Evolutionary conservation across 805 yeast species (phyloP).

Genomic region (Saturnispora bothae): DNA sequence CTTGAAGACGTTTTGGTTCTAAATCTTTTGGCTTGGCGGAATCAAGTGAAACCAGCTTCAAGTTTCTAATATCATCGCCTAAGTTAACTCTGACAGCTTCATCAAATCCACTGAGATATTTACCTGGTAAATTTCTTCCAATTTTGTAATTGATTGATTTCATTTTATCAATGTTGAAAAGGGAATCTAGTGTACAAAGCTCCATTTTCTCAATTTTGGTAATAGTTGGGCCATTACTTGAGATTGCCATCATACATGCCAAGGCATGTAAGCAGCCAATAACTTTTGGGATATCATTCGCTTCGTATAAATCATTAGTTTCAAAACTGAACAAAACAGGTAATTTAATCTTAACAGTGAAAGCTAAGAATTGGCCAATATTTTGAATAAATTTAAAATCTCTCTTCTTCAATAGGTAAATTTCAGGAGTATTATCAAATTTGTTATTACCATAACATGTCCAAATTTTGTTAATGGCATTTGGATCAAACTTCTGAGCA

Average conservation of each 20-base stretch:
- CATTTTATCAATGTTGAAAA: constrained; percentile 56
- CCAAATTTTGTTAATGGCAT: constrained; percentile 46
- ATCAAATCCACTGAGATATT: constrained; percentile 23
- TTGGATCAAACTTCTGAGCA: constrained; percentile 62
- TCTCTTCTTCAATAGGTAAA: constrained; percentile 38
- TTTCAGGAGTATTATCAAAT: constrained; percentile 12
- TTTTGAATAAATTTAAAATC: constrained; percentile 82
- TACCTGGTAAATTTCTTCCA: constrained; percentile 32
- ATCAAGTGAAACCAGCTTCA: constrained; percentile 13
- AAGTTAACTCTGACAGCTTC: constrained; percentile 26
- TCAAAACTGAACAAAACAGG: constrained; percentile 89
- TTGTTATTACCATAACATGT: constrained; percentile 26
- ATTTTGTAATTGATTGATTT: constrained; percentile 58
- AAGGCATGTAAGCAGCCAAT: constrained; percentile 88
- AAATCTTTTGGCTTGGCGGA: constrained; percentile 6
- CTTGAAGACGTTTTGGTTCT: neutral
- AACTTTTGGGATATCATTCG: constrained; percentile 86
- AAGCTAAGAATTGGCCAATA: constrained; percentile 69
- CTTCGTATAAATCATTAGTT: constrained; percentile 84
- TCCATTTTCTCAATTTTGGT: constrained; percentile 44
- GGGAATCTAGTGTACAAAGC: constrained; percentile 4
- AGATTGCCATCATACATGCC: constrained; percentile 56
- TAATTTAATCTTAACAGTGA: constrained; percentile 58
- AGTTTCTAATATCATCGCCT: constrained; percentile 19
- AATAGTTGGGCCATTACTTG: constrained; percentile 50